These are phyloP conservation scores for Trypanosoma conorhini DNA, from an alignment of 208 protist species.

Conservation along the genomic window DNA sequence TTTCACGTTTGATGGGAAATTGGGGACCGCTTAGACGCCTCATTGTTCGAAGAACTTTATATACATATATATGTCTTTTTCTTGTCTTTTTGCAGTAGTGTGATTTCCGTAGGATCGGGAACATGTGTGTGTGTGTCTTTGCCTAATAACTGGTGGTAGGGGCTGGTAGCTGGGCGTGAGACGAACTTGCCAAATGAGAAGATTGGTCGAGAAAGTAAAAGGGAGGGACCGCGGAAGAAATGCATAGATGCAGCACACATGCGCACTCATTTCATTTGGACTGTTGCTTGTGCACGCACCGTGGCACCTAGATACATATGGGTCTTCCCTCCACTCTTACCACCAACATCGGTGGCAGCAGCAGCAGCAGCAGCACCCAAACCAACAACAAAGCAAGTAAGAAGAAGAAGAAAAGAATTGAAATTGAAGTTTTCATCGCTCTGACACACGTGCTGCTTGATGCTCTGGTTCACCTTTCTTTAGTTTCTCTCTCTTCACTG, in stretches of 20 bases:
- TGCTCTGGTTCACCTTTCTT: not conserved
- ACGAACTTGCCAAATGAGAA: too few species aligned
- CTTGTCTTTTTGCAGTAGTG: slow-evolving; percentile 20
- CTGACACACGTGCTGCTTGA: not conserved
- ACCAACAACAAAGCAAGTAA: not conserved
- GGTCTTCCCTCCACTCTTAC: not conserved
- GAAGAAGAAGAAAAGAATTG: not conserved
- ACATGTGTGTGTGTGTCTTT: not conserved
- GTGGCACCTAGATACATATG: not conserved
- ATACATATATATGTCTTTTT: slow-evolving; percentile 22
- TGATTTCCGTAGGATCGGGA: slow-evolving; percentile 1
- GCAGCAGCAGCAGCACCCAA: not conserved
- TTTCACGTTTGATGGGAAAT: slow-evolving; percentile 72
- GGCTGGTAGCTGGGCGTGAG: not conserved
- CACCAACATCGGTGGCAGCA: not conserved
- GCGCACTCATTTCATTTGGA: not conserved
- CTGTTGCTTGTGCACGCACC: not conserved
- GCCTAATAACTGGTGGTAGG: not conserved
- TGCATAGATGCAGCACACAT: not conserved
- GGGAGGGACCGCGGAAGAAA: not conserved
- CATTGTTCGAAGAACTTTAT: slow-evolving; percentile 4
- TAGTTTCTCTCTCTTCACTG: slow-evolving; percentile 14
- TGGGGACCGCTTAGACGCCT: not conserved
- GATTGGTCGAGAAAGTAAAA: not conserved
- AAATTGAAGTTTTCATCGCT: not conserved